A percentile compares a stretch with the other conserved stretches of the same genome.
Evolutionary conservation across 192 early-diverging fungal species (phyloP).

Genomic region (Backusella australiensis): DNA sequence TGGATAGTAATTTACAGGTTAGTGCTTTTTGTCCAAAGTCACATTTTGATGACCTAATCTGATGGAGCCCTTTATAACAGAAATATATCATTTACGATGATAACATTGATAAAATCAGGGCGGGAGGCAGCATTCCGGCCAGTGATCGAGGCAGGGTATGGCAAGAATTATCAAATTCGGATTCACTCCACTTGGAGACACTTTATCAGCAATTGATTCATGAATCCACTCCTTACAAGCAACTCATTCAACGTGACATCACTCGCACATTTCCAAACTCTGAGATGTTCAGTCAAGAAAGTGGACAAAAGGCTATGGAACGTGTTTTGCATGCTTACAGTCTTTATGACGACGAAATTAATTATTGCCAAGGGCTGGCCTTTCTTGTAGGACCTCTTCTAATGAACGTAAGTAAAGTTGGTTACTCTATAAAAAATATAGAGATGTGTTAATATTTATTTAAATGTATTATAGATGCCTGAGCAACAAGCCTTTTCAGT

Average conservation of each 20-base stretch:
- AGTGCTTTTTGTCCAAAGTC: background rate
- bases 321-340: conserved; percentile 93
- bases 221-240: conserved; percentile 78
- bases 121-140: conserved; percentile 64
- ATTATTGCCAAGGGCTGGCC: conserved; percentile 95
- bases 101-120: conserved; percentile 57
- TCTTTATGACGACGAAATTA: conserved; percentile 89
- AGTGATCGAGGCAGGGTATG: conserved; percentile 83
- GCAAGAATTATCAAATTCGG: conserved; percentile 84
- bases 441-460: background rate
- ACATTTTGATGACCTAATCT: background rate
- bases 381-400: conserved; percentile 91
- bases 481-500: conserved; percentile 93
- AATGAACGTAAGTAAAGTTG: conserved; percentile 65
- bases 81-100: background rate
- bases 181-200: conserved; percentile 74
- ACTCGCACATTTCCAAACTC: conserved; percentile 88
- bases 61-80: background rate
- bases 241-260: conserved; percentile 90
- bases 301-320: conserved; percentile 83
- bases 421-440: background rate
- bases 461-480: conserved; percentile 62
- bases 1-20: background rate
- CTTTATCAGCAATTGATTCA: conserved; percentile 76
- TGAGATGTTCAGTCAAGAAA: conserved; percentile 77